A percentile compares a stretch with the other conserved stretches of the same genome.
These are phyloP conservation scores for Fulvia fulva DNA, from an alignment of 2,329 filamentous ascomycete species.

Conservation along the genomic window DNA sequence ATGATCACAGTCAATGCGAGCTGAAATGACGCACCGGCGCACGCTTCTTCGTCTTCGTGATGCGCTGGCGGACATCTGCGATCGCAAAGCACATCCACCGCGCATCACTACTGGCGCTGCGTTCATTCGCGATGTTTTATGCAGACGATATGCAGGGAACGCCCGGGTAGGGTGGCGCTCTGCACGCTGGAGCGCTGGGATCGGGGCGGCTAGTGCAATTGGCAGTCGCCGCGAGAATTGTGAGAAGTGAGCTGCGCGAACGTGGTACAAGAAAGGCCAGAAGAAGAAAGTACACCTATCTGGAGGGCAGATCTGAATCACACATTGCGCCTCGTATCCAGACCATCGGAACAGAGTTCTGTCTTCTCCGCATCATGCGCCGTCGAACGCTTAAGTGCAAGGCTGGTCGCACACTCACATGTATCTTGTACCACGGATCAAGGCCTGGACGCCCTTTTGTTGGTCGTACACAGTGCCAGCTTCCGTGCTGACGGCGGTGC, in stretches of 20 bases:
- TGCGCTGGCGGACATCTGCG: background rate
- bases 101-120: background rate
- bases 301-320: background rate
- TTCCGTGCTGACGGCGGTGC: background rate
- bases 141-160: background rate
- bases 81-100: background rate
- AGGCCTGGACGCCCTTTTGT: background rate
- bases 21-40: background rate
- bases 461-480: background rate
- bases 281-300: background rate
- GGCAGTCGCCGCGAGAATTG: background rate
- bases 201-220: background rate
- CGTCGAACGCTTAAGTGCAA: background rate
- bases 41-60: background rate
- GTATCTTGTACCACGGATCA: background rate
- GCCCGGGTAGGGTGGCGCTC: background rate
- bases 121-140: background rate
- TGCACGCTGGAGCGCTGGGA: background rate
- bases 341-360: background rate
- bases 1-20: background rate
- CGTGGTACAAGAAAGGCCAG: background rate
- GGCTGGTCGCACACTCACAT: background rate
- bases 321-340: background rate
- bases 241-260: background rate
- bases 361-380: background rate